Evolutionary conservation across 78 protist genomes (phyloP), one percentile per base, ranked within the genome.

Genomic region (Anaeramoeba flamelloides): DNA sequence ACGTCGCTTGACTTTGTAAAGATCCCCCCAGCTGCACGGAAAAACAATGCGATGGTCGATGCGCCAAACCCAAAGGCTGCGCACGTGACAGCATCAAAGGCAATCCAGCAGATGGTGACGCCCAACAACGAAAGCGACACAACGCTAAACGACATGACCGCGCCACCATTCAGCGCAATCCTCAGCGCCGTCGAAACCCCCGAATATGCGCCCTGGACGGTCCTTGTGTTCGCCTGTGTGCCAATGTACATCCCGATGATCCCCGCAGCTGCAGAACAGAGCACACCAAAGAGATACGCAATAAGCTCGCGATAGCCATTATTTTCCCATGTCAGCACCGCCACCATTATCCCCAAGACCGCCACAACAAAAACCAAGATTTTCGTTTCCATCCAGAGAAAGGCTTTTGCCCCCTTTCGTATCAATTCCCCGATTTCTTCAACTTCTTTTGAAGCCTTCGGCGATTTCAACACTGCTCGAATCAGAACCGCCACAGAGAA

Each of bases 11-110:
- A 84, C 79, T 81, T 81, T 38, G 90, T 87, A 84, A 74, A 87
- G 82, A 87, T 87, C 38, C 91, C 91, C 34, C 91, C 91, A n/a
- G 89, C 91, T 30, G 86, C 91, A 3, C 91, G 88, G 12, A 87
- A 88, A 40, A 88, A 88, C 83, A 84, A 38, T 32, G 91, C 91
- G 22, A 88, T 85, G 74, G 85, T 38, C 3, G 91, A 88, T 74
- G 88, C 91, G 65, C 91, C 91, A 3, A 88, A 81, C 4, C 91
- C 91, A 83, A 65, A 88, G 41, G 86, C 91, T 8, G 91, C 88
- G 33, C n/a, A n/a, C n/a, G n/a, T n/a, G n/a, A 88, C 4, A 80
- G 81, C 40, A 75, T 88, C 89, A 84, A 40, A 76, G 65, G 81
- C 53, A 41, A 75, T 0, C 17, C 36, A n/a, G 78, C 0, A 0